Evolutionary conservation across 1,284 basidiomycete genomes (phyloP), one percentile per base, ranked within the genome.

Genomic region (Rhizoctonia solani): DNA sequence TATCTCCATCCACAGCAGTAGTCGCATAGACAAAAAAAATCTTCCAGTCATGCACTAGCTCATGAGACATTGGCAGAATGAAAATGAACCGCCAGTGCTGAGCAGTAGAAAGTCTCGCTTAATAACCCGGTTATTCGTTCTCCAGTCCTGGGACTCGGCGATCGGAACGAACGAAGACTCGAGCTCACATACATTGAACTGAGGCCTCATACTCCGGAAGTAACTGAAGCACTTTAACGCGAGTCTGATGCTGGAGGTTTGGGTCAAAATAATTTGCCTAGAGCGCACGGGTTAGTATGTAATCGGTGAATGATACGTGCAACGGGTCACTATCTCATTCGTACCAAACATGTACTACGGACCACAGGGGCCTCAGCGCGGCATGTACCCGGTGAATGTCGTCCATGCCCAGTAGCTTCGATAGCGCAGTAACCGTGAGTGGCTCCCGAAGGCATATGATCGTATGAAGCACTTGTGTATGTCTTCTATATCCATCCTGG

Each of bases 1-100:
- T 1, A 65, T 34, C 32, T 65, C 59, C 39, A 52, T 52, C 59
- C 59, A 65, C 14, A 65, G 39, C 4, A 65, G 25, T 8, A 65
- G 37, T 32, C 59, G 49, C 34, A 21, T 9, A 0, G 49, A 65
- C 5, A 65, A 16, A 5, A 65, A 44, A n/a, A n/a, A n/a, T n/a
- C 4, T 53, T 39, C n/a, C 19, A 16, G 3, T 13, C 25, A 5
- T 42, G 16, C 6, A 44, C 3, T 0, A 53, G 23, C 25, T 44
- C 1, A 9, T 19, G 37, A 42, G 3, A 1, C 16, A 4, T 41
- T 1, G 19, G 39, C 37, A 11, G 16, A 21, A 14, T n/a, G 32
- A 2, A 65, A 27, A 14, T 65, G 59, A 4, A 21, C 37, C 2
- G 47, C 59, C 47, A 65, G 49, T 65, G 42, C n/a, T 37, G 47